Percentiles rank a stretch among this genome's conserved stretches.
Evolutionary conservation across 2,329 filamentous ascomycete species (phyloP).

Genomic region (Sphaerulina musiva): DNA sequence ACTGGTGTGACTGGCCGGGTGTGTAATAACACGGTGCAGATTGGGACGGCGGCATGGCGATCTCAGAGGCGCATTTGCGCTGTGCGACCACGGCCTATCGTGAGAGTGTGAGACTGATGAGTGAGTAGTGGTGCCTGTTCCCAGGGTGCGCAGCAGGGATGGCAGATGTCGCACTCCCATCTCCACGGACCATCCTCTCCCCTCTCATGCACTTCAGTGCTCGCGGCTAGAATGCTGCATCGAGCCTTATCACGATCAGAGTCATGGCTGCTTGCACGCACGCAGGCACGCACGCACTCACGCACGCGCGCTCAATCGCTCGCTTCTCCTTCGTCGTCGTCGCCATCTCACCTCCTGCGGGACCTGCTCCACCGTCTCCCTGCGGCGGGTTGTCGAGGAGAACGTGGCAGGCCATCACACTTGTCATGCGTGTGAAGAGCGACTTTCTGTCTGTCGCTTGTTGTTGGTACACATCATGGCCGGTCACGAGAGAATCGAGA

Average conservation of each 20-base stretch:
- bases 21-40: constrained; percentile 8
- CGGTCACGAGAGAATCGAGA: constrained; percentile 5
- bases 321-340: no score
- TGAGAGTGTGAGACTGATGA: background rate
- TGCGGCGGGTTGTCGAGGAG: background rate
- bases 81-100: constrained; percentile 15
- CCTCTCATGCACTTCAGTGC: background rate
- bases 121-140: background rate
- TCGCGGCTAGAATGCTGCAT: constrained; percentile 15
- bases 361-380: constrained; percentile 1
- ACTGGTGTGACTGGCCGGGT: constrained; percentile 8
- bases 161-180: constrained; percentile 16
- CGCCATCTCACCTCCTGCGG: background rate
- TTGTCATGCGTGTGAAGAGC: no score
- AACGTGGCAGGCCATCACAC: constrained; percentile 14
- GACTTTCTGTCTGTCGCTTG: background rate
- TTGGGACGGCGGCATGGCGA: constrained; percentile 7
- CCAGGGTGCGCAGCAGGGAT: constrained; percentile 19
- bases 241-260: constrained; percentile 14
- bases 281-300: no score
- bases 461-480: constrained; percentile 5
- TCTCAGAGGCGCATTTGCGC: constrained; percentile 10
- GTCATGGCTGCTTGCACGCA: constrained; percentile 13
- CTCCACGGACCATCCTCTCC: constrained; percentile 12
- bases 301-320: no score